phyloP scores from a whole-genome alignment of 805 yeast species.

The Teunomyces funiuensis region DNA sequence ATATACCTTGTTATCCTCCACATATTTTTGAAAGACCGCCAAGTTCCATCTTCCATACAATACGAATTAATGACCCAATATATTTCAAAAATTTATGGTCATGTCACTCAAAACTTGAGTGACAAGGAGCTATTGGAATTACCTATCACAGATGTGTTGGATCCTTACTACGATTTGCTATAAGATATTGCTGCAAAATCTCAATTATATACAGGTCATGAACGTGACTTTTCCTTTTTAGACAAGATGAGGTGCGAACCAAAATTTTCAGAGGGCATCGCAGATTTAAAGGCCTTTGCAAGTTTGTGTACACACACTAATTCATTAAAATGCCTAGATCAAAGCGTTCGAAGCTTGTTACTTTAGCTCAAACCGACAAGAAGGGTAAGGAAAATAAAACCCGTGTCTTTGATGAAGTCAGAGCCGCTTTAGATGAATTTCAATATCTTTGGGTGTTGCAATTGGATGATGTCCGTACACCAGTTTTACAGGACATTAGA shows the following conservation, averaged over 20 bases:
- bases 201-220: background rate
- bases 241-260: conserved; percentile 24
- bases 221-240: conserved; percentile 15
- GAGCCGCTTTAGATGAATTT: conserved; percentile 74
- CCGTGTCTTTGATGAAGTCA: conserved; percentile 85
- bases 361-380: conserved; percentile 93
- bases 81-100: conserved; percentile 7
- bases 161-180: background rate
- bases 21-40: conserved; percentile 12
- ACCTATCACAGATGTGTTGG: conserved; percentile 2
- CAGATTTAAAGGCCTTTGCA: conserved; percentile 2
- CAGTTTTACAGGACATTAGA: conserved; percentile 90
- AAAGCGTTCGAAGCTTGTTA: conserved; percentile 92
- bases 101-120: background rate
- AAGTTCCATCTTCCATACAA: conserved; percentile 16
- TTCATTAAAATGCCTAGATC: conserved; percentile 83
- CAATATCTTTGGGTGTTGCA: conserved; percentile 82
- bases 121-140: background rate
- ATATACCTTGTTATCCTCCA: conserved; percentile 14
- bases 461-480: conserved; percentile 91
- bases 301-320: background rate
- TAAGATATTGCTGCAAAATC: conserved; percentile 4
- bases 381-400: conserved; percentile 93
- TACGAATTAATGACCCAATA: conserved; percentile 15
- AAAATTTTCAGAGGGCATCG: conserved; percentile 7